Evolutionary conservation across 2,329 filamentous ascomycete species (phyloP), one percentile per base, ranked within the genome.

Genomic region (Colletotrichum plurivorum): DNA sequence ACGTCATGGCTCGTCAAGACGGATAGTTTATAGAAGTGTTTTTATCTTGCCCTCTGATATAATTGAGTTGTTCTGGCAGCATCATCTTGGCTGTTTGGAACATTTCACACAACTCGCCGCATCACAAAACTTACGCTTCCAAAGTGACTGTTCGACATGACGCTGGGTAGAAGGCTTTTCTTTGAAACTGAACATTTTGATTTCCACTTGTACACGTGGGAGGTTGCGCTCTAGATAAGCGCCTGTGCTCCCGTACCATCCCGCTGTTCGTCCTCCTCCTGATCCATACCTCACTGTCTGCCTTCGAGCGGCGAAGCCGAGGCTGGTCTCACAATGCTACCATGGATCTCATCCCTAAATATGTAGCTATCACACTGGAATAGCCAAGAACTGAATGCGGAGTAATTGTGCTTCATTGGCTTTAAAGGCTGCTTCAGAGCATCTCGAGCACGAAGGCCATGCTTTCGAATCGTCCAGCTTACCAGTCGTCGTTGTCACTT

Each of bases 401-500:
- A 39, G 22, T 51, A 60, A 54, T 20, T 49, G 15, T 65, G 61
- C 39, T 48, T 25, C 20, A 6, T 49, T 6, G 3, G 39, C 9
- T 54, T 39, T 13, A 15, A 63, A 36, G 36, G 13, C 15, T 36
- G 31, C 8, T 36, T 36, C 8, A 10, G n/a, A 18, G 8, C 18
- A 20, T 27, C 22, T 31, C 13, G 18, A 22, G 6, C 9, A 27
- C 46, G 15, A 10, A 18, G 16, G 20, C n/a, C 61, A 22, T 18
- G 1, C 31, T 22, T 20, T 18, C 9, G 39, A 22, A 7, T 13
- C 20, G 16, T 18, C 13, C 13, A 8, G 15, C 72, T 78, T 76
- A 83, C 92, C 92, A 94, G 74, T 94, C 92, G 77, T 94, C 92
- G 69, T 94, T 90, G 73, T 94, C 91, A 73, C 85, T 71, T n/a